Conservation (phyloP, 306 rosid species). For the Carpinus viminea region DNA sequence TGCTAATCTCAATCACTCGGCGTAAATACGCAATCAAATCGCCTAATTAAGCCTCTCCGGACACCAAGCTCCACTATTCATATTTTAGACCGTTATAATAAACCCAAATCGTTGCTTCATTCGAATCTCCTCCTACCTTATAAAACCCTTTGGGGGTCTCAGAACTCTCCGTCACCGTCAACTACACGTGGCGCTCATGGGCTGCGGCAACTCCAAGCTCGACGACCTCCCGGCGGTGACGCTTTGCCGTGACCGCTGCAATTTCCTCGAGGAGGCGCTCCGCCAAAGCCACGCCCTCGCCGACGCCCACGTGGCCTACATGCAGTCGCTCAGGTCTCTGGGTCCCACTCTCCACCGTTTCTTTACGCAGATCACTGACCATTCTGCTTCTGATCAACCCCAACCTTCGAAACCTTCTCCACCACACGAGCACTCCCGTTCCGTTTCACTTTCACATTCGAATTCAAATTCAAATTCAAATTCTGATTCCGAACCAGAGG, state of each 20-base stretch:
- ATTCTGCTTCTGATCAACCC: background rate
- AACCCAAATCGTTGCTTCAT: background rate
- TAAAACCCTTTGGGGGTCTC: background rate
- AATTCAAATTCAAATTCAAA: slow-evolving; percentile 35
- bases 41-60: slow-evolving; percentile 10
- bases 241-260: slow-evolving; percentile 86
- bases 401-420: slow-evolving; percentile 14
- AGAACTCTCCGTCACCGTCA: background rate
- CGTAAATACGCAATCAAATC: slow-evolving; percentile 19
- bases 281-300: slow-evolving; percentile 56
- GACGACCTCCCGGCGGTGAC: slow-evolving; percentile 73
- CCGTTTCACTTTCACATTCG: slow-evolving; percentile 43
- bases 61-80: slow-evolving; percentile 19
- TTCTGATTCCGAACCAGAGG: slow-evolving; percentile 41
- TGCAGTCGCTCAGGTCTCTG: slow-evolving; percentile 57
- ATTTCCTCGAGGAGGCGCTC: slow-evolving; percentile 65
- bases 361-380: slow-evolving; percentile 35
- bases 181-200: slow-evolving; percentile 41
- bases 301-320: slow-evolving; percentile 74
- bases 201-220: slow-evolving; percentile 69
- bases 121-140: background rate
- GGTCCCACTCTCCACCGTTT: slow-evolving; percentile 61
- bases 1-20: background rate
- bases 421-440: slow-evolving; percentile 23
- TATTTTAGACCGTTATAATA: slow-evolving; percentile 1